Percentiles rank a stretch among this genome's conserved stretches.
phyloP scores from a whole-genome alignment of 225 moss, liverwort and hornwort species.

The Straminergon stramineum region DNA sequence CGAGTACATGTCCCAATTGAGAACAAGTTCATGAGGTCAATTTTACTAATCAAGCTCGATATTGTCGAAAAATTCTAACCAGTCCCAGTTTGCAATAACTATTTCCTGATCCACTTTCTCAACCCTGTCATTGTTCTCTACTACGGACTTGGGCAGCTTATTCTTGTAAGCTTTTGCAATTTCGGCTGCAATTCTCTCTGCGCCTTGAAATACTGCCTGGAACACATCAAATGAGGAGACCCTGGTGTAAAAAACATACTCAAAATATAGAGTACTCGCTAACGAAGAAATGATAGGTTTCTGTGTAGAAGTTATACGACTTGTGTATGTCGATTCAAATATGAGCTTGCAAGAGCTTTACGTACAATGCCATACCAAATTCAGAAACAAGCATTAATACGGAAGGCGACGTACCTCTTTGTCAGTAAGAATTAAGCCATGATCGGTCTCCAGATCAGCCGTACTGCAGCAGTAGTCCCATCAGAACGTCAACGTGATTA shows the following conservation, averaged over 20 bases:
- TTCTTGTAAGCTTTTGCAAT: slow-evolving; percentile 25
- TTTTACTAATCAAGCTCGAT: not conserved
- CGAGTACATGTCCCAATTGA: slow-evolving; percentile 3
- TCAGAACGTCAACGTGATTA: not conserved
- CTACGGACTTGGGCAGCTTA: not conserved
- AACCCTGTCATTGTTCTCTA: not conserved
- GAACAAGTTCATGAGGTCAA: not conserved
- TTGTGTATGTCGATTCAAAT: not conserved
- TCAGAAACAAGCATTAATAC: not conserved
- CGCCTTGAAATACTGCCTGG: slow-evolving; percentile 61
- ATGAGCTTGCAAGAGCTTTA: not conserved
- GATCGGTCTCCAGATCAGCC: slow-evolving; percentile 53
- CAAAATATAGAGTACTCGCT: not conserved
- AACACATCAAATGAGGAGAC: not conserved
- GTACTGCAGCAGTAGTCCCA: slow-evolving; percentile 39
- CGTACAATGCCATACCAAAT: not conserved
- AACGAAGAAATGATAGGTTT: not conserved
- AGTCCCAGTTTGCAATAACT: slow-evolving; percentile 54
- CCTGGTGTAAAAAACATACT: not conserved
- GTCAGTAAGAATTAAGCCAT: slow-evolving; percentile 67
- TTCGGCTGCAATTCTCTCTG: slow-evolving; percentile 46
- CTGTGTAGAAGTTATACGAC: not conserved
- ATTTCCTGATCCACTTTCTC: not conserved
- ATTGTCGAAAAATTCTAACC: slow-evolving; percentile 49
- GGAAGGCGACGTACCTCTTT: slow-evolving; percentile 32